Conservation (phyloP, 257 asterid species). For the Gardenia jasminoides region DNA sequence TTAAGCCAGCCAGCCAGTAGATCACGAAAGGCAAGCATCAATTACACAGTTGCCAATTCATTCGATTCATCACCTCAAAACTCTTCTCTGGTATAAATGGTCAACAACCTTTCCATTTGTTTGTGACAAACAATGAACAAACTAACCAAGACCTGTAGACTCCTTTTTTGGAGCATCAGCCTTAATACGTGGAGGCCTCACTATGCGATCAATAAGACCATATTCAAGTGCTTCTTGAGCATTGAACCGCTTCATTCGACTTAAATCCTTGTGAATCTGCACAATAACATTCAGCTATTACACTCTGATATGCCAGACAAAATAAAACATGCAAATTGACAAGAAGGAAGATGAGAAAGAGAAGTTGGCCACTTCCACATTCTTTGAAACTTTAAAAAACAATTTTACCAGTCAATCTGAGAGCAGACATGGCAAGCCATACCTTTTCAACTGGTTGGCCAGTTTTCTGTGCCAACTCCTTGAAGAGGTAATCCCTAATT, state of each 20-base stretch:
- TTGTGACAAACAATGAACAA: slow-evolving; percentile 4
- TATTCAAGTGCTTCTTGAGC: slow-evolving; percentile 87
- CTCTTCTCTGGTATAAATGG: background rate
- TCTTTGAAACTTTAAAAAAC: background rate
- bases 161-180: slow-evolving; percentile 48
- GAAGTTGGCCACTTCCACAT: background rate
- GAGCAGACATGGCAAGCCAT: slow-evolving; percentile 1
- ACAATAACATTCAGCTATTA: slow-evolving; percentile 2
- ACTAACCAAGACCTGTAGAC: slow-evolving; percentile 59
- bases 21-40: background rate
- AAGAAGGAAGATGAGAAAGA: background rate
- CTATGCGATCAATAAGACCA: slow-evolving; percentile 78
- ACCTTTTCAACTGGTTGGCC: slow-evolving; percentile 88
- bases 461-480: slow-evolving; percentile 81
- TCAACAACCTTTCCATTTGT: background rate
- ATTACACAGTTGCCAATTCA: background rate
- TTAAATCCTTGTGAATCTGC: slow-evolving; percentile 73
- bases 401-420: background rate
- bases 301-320: background rate
- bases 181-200: slow-evolving; percentile 64
- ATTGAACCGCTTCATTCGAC: slow-evolving; percentile 61
- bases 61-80: background rate
- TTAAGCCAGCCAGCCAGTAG: background rate
- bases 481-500: slow-evolving; percentile 84
- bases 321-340: background rate